Conservation (phyloP, 2,329 filamentous ascomycete genomes). For the Colletotrichum higginsianum region DNA sequence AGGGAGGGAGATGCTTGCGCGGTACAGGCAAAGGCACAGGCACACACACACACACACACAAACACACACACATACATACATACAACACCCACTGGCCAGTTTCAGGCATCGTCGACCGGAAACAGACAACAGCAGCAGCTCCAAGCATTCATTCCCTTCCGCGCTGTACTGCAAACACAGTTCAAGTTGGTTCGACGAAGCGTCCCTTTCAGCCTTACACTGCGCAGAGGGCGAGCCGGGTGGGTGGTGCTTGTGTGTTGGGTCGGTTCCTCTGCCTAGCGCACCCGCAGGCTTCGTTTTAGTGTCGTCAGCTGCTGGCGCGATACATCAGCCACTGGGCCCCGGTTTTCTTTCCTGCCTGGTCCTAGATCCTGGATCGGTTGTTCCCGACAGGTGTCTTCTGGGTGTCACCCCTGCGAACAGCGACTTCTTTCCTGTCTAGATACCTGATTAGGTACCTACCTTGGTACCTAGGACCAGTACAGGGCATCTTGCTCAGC, state of each 20-base stretch:
- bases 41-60: neutral
- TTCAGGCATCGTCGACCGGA: neutral
- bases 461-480: neutral
- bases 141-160: constrained; percentile 14
- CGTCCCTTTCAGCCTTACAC: constrained; percentile 38
- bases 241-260: neutral
- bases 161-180: neutral
- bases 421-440: too few relatives aligned
- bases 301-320: constrained; percentile 46
- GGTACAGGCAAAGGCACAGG: neutral
- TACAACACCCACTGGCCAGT: neutral
- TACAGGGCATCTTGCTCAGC: constrained; percentile 23
- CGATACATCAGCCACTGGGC: constrained; percentile 45
- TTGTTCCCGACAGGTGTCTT: too few relatives aligned
- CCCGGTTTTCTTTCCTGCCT: constrained; percentile 5
- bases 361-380: neutral
- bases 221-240: constrained; percentile 39
- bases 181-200: too few relatives aligned
- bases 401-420: too few relatives aligned
- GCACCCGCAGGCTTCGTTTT: constrained; percentile 34
- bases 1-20: neutral
- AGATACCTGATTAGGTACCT: neutral
- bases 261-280: constrained; percentile 21
- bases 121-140: neutral
- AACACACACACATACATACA: neutral